A percentile compares a stretch with the other conserved stretches of the same genome.
phyloP scores from a whole-genome alignment of 176 grass and related monocot species.

The Lolium perenne region DNA sequence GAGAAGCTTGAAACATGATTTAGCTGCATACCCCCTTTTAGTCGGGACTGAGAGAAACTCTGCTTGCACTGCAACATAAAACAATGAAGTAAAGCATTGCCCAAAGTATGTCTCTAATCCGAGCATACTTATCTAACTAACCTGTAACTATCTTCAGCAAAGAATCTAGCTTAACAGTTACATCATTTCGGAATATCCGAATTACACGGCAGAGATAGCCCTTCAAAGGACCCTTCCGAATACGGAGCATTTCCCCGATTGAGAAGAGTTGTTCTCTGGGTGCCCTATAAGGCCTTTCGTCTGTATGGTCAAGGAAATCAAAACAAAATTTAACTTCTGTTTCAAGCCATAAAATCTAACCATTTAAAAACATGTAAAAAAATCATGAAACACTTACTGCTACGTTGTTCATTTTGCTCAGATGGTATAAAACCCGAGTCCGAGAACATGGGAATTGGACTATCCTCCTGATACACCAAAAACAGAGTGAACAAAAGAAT shows the following conservation, averaged over 20 bases:
- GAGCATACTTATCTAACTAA: slow-evolving; percentile 58
- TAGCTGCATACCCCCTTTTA: slow-evolving; percentile 70
- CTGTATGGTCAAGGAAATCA: slow-evolving; percentile 57
- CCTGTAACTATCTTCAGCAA: slow-evolving; percentile 92
- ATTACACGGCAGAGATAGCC: slow-evolving; percentile 98
- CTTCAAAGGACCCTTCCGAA: slow-evolving; percentile 90
- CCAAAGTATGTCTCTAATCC: slow-evolving; percentile 33
- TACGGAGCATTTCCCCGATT: slow-evolving; percentile 83
- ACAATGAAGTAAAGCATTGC: slow-evolving; percentile 31
- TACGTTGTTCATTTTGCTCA: slow-evolving; percentile 60
- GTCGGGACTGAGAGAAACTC: slow-evolving; percentile 70
- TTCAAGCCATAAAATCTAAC: not conserved
- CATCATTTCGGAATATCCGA: slow-evolving; percentile 82
- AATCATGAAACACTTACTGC: slow-evolving; percentile 44
- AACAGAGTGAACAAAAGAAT: slow-evolving; percentile 41
- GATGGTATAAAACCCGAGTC: slow-evolving; percentile 47
- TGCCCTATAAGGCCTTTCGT: slow-evolving; percentile 59
- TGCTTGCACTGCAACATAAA: slow-evolving; percentile 72
- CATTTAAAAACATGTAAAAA: slow-evolving; percentile 2
- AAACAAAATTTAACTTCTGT: slow-evolving; percentile 31
- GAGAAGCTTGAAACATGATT: slow-evolving; percentile 38
- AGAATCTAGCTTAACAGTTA: slow-evolving; percentile 96
- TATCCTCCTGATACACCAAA: slow-evolving; percentile 64
- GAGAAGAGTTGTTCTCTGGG: slow-evolving; percentile 79
- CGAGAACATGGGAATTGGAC: slow-evolving; percentile 55